Evolutionary conservation across 805 yeast species (phyloP), one percentile per base, ranked within the genome.

Genomic region (Wickerhamomyces hampshirensis): DNA sequence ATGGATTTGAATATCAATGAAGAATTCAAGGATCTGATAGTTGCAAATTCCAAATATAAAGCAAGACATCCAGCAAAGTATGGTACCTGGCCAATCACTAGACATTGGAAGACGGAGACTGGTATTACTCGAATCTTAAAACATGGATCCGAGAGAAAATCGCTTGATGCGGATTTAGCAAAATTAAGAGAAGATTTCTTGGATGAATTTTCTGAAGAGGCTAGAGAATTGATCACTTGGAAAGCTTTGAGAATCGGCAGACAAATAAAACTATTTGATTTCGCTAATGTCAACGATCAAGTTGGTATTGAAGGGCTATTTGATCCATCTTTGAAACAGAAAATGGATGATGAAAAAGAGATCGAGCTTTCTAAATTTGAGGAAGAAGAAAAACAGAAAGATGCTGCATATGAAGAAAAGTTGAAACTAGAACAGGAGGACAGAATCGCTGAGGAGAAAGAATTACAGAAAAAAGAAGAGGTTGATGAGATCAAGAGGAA

Each of bases 211-310:
- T 18, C 35, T 5, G 35, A 37, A 6, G 44, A 31, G 4, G 33
- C 27, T 15, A 38, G 40, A 6, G 56, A 53, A 2, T 40, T 62
- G 3, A 37, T 46, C 14, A 58, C 56, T 16, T 71, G 77, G 77
- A 65, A 66, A 35, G 64, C 63, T 1, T 43, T 71, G 28, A 60
- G 77, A 35, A 50, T 62, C 5, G 57, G 70, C 4, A 51, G 75
- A 40, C 55, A 56, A 5, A 55, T 56, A 6, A 47, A 55, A 23
- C 43, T 73, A 46, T 58, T 59, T 35, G 55, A 63, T 18, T 63
- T 70, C 30, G 55, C 47, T 18, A 54, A 58, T 11, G 63, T 63
- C 11, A 56, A 59, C 36, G 66, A 58, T 28, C 39, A 42, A 0
- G 46, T 51, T 6, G 73, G 73, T 10, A 38, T 65, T 9, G 50